Percentiles rank a stretch among this genome's conserved stretches.
phyloP scores from a whole-genome alignment of 768 basidiomycete species.

The Tricholoma sp. region DNA sequence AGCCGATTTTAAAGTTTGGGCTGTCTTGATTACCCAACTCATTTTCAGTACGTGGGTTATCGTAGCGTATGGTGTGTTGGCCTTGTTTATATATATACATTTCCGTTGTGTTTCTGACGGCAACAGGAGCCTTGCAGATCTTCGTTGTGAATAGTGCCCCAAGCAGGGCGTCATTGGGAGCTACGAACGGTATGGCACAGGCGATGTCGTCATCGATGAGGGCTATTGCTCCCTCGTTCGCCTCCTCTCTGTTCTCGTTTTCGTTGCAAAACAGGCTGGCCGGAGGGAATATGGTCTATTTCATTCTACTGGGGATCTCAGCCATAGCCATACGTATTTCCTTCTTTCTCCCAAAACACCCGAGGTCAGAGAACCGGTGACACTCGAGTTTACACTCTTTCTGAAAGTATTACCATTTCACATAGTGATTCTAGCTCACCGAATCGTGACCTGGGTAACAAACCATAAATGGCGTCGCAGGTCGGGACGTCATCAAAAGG shows the following conservation, averaged over 20 bases:
- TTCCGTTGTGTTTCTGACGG: constrained; percentile 1
- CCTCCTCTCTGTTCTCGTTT: constrained; percentile 53
- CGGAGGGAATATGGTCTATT: constrained; percentile 42
- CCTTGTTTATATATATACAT: not conserved
- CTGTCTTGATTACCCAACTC: constrained; percentile 30
- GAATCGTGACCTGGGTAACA: too few species aligned
- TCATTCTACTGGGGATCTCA: constrained; percentile 26
- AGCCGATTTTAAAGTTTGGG: constrained; percentile 26
- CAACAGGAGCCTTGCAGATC: constrained; percentile 42
- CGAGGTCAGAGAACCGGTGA: not conserved
- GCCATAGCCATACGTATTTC: constrained; percentile 24
- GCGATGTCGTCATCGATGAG: constrained; percentile 44
- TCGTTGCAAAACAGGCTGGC: constrained; percentile 39
- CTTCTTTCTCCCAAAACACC: constrained; percentile 17
- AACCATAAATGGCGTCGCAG: too few species aligned
- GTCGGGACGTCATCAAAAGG: too few species aligned
- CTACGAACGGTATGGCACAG: constrained; percentile 53
- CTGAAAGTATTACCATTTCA: not conserved
- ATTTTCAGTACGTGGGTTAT: constrained; percentile 20
- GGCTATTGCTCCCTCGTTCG: constrained; percentile 46
- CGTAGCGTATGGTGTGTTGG: constrained; percentile 32
- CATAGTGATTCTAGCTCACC: too few species aligned
- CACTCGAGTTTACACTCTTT: not conserved
- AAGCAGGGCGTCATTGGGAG: constrained; percentile 38
- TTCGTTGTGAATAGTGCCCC: constrained; percentile 39